Evolutionary conservation across 2,329 filamentous ascomycete species (phyloP).

Genomic region (Fusarium albidum): DNA sequence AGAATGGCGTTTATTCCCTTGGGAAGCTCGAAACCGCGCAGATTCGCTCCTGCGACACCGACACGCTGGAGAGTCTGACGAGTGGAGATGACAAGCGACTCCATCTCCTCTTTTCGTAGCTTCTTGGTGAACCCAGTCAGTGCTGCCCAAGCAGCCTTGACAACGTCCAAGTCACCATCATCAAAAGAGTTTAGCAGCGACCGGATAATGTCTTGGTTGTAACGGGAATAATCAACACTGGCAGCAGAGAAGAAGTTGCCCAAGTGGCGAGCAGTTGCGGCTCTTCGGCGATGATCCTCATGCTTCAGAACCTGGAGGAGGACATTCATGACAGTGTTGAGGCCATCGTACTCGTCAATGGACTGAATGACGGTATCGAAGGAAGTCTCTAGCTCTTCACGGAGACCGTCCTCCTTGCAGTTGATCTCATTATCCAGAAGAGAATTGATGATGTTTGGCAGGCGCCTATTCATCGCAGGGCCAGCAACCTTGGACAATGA

Average conservation of each 20-base stretch:
- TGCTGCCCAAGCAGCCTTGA: slow-evolving; percentile 89
- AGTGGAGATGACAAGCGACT: slow-evolving; percentile 85
- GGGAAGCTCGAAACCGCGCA: slow-evolving; percentile 88
- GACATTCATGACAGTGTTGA: slow-evolving; percentile 95
- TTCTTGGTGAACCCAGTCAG: slow-evolving; percentile 87
- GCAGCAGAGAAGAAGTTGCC: slow-evolving; percentile 85
- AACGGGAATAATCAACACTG: slow-evolving; percentile 90
- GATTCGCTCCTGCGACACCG: slow-evolving; percentile 82
- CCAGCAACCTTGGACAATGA: slow-evolving; percentile 93
- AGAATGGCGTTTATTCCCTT: slow-evolving; percentile 98
- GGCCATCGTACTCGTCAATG: slow-evolving; percentile 93
- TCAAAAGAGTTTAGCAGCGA: slow-evolving; percentile 91
- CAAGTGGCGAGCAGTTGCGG: slow-evolving; percentile 79
- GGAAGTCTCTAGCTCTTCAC: slow-evolving; percentile 76
- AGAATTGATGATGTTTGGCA: slow-evolving; percentile 90
- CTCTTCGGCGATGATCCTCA: slow-evolving; percentile 86
- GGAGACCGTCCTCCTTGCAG: slow-evolving; percentile 77
- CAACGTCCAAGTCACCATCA: slow-evolving; percentile 81
- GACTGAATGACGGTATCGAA: slow-evolving; percentile 92
- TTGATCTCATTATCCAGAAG: slow-evolving; percentile 92
- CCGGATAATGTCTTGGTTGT: slow-evolving; percentile 94
- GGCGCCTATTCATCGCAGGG: slow-evolving; percentile 85
- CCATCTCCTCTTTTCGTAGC: slow-evolving; percentile 98
- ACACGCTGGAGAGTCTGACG: slow-evolving; percentile 87
- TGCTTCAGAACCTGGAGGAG: slow-evolving; percentile 89